Evolutionary conservation across 768 basidiomycete species (phyloP), one percentile per base, ranked within the genome.

Genomic region (Psilocybe cyanescens): DNA sequence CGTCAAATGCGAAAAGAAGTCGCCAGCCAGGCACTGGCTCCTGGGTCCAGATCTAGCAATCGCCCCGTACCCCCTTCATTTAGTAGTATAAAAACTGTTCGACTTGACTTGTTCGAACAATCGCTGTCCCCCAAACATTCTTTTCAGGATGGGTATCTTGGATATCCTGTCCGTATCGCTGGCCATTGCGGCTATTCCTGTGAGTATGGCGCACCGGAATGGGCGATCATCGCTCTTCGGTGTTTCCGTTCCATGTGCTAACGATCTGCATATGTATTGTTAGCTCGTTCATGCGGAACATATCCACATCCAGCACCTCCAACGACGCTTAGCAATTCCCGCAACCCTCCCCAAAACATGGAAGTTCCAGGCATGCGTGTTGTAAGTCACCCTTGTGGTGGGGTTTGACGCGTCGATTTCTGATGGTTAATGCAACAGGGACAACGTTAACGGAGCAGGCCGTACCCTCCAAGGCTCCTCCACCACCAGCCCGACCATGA

Each of bases 351-450:
- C 86, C 7, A 75, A 76, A 2, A 77, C 72, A 52, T 91, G 88
- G 88, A 77, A 77, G 16, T 79, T 81, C 14, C 71, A 79, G 58
- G 87, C 88, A 68, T 91, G 90, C 66, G 85, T 83, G 75, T 82
- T 81, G 89, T 90, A 67, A 17, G 76, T 71, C 24, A 16, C 41
- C n/a, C 31, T 45, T 35, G 47, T 35, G 31, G 35, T 28, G 9
- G 1, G 28, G 31, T n/a, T 11, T 14, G 33, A 46, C 55, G 55
- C 60, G 31, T 64, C 53, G 24, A 35, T 29, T 24, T 16, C 53
- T 37, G 17, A 31, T 35, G 37, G 8, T 37, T 14, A 28, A 28
- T 39, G 46, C 31, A 24, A 39, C 55, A 67, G 64, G 28, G 62
- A 65, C 54, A 88, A 87, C 50, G 89, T 91, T 69, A 82, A 81